Evolutionary conservation across 768 basidiomycete genomes (phyloP).

Genomic region (Sistotremastrum niveocremeum): DNA sequence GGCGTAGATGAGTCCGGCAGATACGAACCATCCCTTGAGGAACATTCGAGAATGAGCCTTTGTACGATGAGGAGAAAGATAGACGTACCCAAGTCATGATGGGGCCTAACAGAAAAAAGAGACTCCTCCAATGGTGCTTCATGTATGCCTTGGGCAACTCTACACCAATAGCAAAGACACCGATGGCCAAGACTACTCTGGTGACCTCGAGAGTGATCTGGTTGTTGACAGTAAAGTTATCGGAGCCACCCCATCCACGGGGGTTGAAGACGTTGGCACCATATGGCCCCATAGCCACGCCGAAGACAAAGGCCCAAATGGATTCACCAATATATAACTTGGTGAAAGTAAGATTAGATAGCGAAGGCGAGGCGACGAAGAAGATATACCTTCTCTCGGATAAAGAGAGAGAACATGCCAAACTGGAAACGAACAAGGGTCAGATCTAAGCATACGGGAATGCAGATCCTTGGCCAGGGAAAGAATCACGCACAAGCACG

Average conservation of each 20-base stretch:
- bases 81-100: constrained; percentile 71
- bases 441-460: background rate
- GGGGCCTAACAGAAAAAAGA: constrained; percentile 71
- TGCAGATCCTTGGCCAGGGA: background rate
- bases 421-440: constrained; percentile 35
- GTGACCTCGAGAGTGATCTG: constrained; percentile 80
- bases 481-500: constrained; percentile 40
- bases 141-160: constrained; percentile 96
- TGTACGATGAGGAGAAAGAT: background rate
- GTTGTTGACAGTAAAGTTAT: constrained; percentile 37
- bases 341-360: background rate
- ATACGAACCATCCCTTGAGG: constrained; percentile 83
- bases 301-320: constrained; percentile 87
- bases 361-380: background rate
- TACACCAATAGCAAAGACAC: constrained; percentile 96
- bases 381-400: constrained; percentile 65
- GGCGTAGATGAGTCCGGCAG: constrained; percentile 81
- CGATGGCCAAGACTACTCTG: constrained; percentile 86
- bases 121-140: constrained; percentile 80
- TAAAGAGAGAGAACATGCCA: constrained; percentile 87
- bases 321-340: constrained; percentile 93
- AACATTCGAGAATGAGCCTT: constrained; percentile 6
- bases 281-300: constrained; percentile 84
- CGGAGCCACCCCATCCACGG: constrained; percentile 46
- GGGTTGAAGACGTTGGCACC: constrained; percentile 75